phyloP scores from a whole-genome alignment of 345 rosid species.

The Syzygium aqueum region DNA sequence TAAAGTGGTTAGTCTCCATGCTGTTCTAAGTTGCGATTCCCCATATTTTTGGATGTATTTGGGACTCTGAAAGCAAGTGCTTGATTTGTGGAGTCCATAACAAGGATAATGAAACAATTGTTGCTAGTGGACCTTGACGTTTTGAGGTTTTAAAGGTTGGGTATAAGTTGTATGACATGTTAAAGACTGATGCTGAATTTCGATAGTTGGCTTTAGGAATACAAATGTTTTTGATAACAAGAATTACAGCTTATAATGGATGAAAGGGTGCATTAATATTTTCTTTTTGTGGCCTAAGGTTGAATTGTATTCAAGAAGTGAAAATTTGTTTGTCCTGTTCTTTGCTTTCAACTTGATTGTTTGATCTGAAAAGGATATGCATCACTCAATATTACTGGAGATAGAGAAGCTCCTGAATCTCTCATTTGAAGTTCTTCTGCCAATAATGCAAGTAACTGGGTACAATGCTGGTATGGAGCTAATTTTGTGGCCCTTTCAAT shows the following conservation, averaged over 20 bases:
- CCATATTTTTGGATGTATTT: neutral
- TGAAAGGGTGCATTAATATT: neutral
- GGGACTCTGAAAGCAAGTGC: neutral
- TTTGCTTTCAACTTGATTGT: neutral
- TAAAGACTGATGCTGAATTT: neutral
- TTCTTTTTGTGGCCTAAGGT: neutral
- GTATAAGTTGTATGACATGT: neutral
- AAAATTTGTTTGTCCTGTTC: neutral
- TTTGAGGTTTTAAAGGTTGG: neutral
- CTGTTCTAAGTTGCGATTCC: neutral
- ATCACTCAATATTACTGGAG: neutral
- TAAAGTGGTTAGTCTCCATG: conserved; percentile 7
- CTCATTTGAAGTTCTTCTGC: neutral
- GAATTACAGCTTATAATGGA: neutral
- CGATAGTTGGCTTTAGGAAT: neutral
- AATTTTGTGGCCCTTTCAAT: neutral
- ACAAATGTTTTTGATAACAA: neutral
- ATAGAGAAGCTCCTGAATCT: neutral
- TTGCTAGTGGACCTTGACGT: neutral
- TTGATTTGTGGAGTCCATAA: neutral
- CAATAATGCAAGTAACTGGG: neutral
- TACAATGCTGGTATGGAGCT: neutral
- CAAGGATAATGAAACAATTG: neutral
- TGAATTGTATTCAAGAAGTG: neutral
- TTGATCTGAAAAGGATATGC: neutral